phyloP scores from a whole-genome alignment of 257 asterid species.

The Capsicum pubescens region DNA sequence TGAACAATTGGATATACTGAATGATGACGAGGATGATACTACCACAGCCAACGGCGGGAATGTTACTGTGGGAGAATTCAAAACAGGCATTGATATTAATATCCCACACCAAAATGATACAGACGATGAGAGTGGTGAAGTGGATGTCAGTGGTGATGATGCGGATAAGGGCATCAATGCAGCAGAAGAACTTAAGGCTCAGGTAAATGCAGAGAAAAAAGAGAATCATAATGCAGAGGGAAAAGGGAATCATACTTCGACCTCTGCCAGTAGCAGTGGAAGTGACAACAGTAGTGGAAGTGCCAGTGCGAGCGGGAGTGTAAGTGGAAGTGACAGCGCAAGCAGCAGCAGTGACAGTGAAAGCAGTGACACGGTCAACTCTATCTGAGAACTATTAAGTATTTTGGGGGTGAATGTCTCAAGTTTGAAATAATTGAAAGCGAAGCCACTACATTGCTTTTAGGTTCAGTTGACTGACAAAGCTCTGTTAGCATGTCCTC shows the following conservation, averaged over 20 bases:
- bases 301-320: conserved; percentile 55
- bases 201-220: conserved; percentile 61
- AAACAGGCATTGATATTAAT: conserved; percentile 80
- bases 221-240: conserved; percentile 50
- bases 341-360: conserved; percentile 80
- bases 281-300: conserved; percentile 77
- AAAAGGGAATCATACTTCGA: conserved; percentile 58
- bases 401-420: not conserved
- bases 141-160: conserved; percentile 82
- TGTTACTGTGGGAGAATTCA: conserved; percentile 57
- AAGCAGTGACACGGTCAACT: conserved; percentile 68
- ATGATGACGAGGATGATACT: conserved; percentile 58
- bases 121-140: conserved; percentile 93
- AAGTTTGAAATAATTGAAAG: conserved; percentile 5
- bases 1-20: conserved; percentile 77
- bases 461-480: not conserved
- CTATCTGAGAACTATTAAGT: conserved; percentile 46
- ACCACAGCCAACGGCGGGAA: conserved; percentile 51
- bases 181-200: conserved; percentile 90
- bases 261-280: conserved; percentile 74
- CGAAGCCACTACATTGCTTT: conserved; percentile 9
- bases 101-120: conserved; percentile 68
- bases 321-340: conserved; percentile 49
- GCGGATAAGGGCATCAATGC: conserved; percentile 78
- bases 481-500: conserved; percentile 14